Conservation (phyloP, 2,329 filamentous ascomycete species). For the Epichloe hybrida region DNA sequence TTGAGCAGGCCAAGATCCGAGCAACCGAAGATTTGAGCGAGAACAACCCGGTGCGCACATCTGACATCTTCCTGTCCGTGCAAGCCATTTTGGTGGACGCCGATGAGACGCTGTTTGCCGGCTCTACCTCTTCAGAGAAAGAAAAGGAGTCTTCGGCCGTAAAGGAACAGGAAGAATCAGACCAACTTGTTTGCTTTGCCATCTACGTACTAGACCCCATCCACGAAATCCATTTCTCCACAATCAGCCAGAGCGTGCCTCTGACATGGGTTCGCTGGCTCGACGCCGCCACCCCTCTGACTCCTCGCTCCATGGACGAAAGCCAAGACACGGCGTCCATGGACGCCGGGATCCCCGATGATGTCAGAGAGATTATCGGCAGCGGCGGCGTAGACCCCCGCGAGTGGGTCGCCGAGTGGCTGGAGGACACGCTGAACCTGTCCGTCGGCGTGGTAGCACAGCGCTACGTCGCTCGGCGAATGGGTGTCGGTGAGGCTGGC, state of each 20-base stretch:
- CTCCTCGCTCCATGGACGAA: conserved; percentile 38
- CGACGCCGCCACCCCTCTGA: conserved; percentile 53
- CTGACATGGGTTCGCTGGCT: conserved; percentile 84
- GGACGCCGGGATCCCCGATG: conserved; percentile 46
- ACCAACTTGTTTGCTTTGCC: conserved; percentile 58
- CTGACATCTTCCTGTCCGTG: conserved; percentile 89
- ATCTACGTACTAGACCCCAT: conserved; percentile 77
- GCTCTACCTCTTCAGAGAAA: conserved; percentile 37
- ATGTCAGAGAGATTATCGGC: conserved; percentile 76
- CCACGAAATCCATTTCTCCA: conserved; percentile 76
- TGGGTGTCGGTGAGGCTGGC: conserved; percentile 83
- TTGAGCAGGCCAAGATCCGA: conserved; percentile 66
- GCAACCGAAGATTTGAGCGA: conserved; percentile 70
- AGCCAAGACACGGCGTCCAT: conserved; percentile 23
- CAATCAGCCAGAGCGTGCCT: conserved; percentile 72
- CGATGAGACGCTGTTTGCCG: conserved; percentile 55
- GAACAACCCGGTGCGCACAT: conserved; percentile 78
- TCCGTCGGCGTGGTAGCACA: conserved; percentile 80
- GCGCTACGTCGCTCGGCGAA: conserved; percentile 83
- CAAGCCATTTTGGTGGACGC: conserved; percentile 64
- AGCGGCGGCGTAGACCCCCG: conserved; percentile 69
- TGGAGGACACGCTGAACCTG: conserved; percentile 73
- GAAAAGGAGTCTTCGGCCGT: conserved; percentile 42
- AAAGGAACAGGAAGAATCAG: conserved; percentile 36
- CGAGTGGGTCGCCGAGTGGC: conserved; percentile 96